Evolutionary conservation across 2,329 filamentous ascomycete species (phyloP), one percentile per base, ranked within the genome.

Genomic region (Elsinoe arachidis): DNA sequence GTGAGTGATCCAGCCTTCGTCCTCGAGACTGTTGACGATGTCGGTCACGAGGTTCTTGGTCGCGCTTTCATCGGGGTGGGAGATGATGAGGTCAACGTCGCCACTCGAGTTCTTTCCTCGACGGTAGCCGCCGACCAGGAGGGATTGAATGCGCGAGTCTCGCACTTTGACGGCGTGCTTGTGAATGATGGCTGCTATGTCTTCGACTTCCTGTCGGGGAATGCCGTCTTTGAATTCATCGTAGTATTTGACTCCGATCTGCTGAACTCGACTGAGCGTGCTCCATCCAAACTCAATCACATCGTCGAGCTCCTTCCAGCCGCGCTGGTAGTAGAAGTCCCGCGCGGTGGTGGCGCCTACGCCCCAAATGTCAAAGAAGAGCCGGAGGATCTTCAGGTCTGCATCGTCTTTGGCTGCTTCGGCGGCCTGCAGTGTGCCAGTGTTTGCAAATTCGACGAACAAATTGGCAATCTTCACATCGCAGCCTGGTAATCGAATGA

Each of bases 231-330:
- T 74, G 57, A 99, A 87, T 61, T 97, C 92, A 34, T 95, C 87
- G 68, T 95, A 96, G 72, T 85, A 96, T 68, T 97, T 97, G 44
- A 96, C 76, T 0, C 93, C 92, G 57, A 97, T 95, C 68, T 97
- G 90, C 70, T 96, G 92, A 1, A 89, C 87, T 11, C 90, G 83
- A 0, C 79, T 86, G 1, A 97, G 76, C 0, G 71, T 77, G 17
- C 76, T 69, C 92, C 92, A 97, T 10, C 88, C 90, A 64, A 84
- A 80, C 65, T 95, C 87, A 39, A 96, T 77, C 2, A 97, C 75
- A 64, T 97, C 91, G 65, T 96, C 90, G 0, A 96, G 75, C 59
- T 93, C 87, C 59, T 82, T 79, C 88, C 90, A 96, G 26, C 88
- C 76, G 61, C 82, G 83, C 14, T 82, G 79, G 64, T 80, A 82